These are phyloP conservation scores for Tuber microsphaerosporum DNA, from an alignment of 495 filamentous ascomycete species.

Conservation along the genomic window DNA sequence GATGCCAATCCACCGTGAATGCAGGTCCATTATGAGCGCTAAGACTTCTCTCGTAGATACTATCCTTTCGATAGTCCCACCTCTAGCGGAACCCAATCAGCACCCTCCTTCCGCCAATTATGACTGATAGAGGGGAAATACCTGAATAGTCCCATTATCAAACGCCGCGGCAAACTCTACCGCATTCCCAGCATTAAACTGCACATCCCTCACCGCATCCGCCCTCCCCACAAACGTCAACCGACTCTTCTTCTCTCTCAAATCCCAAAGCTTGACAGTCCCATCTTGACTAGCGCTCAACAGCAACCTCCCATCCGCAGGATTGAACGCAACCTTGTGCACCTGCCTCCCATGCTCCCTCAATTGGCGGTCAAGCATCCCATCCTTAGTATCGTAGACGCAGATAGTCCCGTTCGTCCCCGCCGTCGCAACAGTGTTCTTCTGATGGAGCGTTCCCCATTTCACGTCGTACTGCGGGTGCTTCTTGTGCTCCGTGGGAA, in stretches of 20 bases:
- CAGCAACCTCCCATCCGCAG: slow-evolving; percentile 65
- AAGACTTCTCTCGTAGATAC: slow-evolving; percentile 60
- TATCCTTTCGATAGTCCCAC: slow-evolving; percentile 61
- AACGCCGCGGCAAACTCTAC: slow-evolving; percentile 83
- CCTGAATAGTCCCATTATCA: slow-evolving; percentile 53
- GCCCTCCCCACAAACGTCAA: slow-evolving; percentile 56
- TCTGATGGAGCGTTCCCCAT: slow-evolving; percentile 50
- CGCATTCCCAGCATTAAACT: slow-evolving; percentile 53
- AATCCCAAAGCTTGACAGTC: slow-evolving; percentile 74
- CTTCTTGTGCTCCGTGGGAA: slow-evolving; percentile 31
- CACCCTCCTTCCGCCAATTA: slow-evolving; percentile 43
- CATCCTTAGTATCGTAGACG: slow-evolving; percentile 48
- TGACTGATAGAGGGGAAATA: slow-evolving; percentile 7
- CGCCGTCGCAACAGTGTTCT: slow-evolving; percentile 61
- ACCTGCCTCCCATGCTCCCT: slow-evolving; percentile 81
- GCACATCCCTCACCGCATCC: slow-evolving; percentile 68
- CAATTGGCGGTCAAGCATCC: slow-evolving; percentile 31
- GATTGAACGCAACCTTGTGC: slow-evolving; percentile 84
- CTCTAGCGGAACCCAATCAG: slow-evolving; percentile 44
- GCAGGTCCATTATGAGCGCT: slow-evolving; percentile 77
- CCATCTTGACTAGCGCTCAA: slow-evolving; percentile 90
- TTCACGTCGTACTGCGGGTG: slow-evolving; percentile 57
- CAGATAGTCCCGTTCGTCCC: slow-evolving; percentile 66
- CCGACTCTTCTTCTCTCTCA: slow-evolving; percentile 55
- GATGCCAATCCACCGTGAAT: slow-evolving; percentile 87